Evolutionary conservation across 2,329 filamentous ascomycete species (phyloP).

Genomic region (Phaeosphaeria sp.): DNA sequence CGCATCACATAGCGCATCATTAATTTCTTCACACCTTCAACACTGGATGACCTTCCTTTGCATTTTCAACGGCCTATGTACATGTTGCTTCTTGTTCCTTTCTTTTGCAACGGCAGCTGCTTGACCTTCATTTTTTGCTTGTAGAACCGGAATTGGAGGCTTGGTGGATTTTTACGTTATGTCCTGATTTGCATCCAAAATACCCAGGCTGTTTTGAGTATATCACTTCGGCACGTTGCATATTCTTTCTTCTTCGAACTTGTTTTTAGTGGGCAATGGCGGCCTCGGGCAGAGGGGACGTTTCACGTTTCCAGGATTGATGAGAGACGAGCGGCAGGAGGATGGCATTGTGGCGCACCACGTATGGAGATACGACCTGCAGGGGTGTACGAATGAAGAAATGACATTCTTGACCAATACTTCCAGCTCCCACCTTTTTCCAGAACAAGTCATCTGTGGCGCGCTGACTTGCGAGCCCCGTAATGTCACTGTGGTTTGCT

Average conservation of each 20-base stretch:
- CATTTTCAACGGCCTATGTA: conserved; percentile 37
- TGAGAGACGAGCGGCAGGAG: conserved; percentile 21
- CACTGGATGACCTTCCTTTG: conserved; percentile 21
- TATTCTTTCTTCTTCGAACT: conserved; percentile 16
- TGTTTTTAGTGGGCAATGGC: conserved; percentile 15
- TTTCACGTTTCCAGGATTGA: conserved; percentile 33
- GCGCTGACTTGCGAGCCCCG: neutral
- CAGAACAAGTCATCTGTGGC: conserved; percentile 18
- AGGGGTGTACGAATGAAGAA: conserved; percentile 30
- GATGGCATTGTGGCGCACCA: conserved; percentile 32
- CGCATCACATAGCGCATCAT: conserved; percentile 23
- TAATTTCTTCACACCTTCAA: conserved; percentile 24
- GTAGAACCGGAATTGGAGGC: conserved; percentile 10
- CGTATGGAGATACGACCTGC: conserved; percentile 28
- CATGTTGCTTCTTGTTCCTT: conserved; percentile 21
- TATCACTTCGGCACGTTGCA: conserved; percentile 25
- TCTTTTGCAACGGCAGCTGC: conserved; percentile 12
- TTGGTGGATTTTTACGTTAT: conserved; percentile 10
- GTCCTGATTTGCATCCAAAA: conserved; percentile 28
- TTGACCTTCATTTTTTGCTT: conserved; percentile 13
- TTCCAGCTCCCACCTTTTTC: conserved; percentile 5
- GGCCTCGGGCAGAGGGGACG: conserved; percentile 23
- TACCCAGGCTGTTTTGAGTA: conserved; percentile 31
- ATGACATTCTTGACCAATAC: conserved; percentile 20
- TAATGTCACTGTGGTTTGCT: conserved; percentile 6